Conservation (phyloP, 2,329 filamentous ascomycete species). For the Colletotrichum sp. region DNA sequence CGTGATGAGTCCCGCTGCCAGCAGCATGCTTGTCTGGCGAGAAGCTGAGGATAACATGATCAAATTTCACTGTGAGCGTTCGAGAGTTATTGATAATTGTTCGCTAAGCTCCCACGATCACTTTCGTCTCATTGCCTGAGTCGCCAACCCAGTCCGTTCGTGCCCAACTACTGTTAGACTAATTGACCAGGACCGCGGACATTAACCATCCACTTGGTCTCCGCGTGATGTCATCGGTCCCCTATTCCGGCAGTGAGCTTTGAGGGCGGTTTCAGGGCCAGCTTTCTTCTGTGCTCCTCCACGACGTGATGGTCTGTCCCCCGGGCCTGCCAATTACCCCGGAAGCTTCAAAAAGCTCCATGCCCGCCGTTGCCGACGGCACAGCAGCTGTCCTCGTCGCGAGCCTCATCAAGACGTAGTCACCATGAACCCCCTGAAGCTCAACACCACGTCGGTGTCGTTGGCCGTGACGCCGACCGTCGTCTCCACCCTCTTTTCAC, state of each 20-base stretch:
- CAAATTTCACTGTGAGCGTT: neutral
- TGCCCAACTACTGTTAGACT: neutral
- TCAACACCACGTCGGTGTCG: conserved; percentile 83
- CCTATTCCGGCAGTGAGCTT: conserved; percentile 16
- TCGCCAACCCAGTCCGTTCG: no score
- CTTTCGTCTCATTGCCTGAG: neutral
- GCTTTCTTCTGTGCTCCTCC: neutral
- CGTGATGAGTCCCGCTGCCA: neutral
- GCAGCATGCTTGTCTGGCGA: neutral
- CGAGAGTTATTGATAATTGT: neutral
- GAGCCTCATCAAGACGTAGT: neutral
- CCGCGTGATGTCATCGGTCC: conserved; percentile 19
- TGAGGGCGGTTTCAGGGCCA: conserved; percentile 2
- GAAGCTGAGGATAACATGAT: neutral
- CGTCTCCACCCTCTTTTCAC: conserved; percentile 83
- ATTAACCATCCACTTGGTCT: conserved; percentile 15
- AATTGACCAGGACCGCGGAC: neutral
- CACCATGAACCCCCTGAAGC: conserved; percentile 51
- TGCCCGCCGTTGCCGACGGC: neutral
- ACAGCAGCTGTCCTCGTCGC: neutral
- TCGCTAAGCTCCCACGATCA: neutral
- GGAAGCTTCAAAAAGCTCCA: conserved; percentile 8
- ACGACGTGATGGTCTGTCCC: conserved; percentile 14
- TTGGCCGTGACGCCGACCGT: conserved; percentile 88
- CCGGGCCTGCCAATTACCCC: neutral